A percentile compares a stretch with the other conserved stretches of the same genome.
phyloP scores from a whole-genome alignment of 352 stramenopile species.

The Globisporangium orthogonon region DNA sequence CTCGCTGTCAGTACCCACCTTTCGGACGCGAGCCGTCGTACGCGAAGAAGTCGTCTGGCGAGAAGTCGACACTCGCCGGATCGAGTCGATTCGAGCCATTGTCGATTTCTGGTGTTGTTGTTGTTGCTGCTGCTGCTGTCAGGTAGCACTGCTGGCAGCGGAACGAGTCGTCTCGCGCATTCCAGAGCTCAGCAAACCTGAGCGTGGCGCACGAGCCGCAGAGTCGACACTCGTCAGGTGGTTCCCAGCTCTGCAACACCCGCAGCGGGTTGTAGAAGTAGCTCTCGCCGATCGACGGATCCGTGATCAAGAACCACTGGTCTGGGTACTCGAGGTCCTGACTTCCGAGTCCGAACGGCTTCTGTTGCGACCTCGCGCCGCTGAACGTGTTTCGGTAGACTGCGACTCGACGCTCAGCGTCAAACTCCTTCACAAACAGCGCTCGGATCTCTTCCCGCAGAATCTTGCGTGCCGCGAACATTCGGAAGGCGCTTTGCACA shows the following conservation, averaged over 20 bases:
- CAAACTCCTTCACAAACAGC: conserved; percentile 57
- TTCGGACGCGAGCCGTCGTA: conserved; percentile 48
- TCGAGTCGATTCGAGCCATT: neutral
- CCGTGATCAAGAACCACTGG: conserved; percentile 50
- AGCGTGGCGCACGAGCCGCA: conserved; percentile 23
- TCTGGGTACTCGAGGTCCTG: conserved; percentile 53
- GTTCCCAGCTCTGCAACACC: conserved; percentile 54
- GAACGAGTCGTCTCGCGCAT: conserved; percentile 33
- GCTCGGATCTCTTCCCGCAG: conserved; percentile 40
- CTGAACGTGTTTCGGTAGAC: conserved; percentile 55
- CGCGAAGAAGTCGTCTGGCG: conserved; percentile 22
- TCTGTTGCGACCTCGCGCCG: conserved; percentile 24
- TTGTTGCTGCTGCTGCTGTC: conserved; percentile 19
- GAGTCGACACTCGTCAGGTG: conserved; percentile 40
- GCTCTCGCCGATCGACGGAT: conserved; percentile 34
- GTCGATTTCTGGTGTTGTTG: neutral
- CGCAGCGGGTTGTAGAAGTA: conserved; percentile 64
- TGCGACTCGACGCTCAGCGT: conserved; percentile 23
- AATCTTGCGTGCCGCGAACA: conserved; percentile 42
- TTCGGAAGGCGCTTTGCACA: conserved; percentile 53
- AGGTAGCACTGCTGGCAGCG: conserved; percentile 37
- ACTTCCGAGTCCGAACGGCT: conserved; percentile 45
- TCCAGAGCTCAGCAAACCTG: conserved; percentile 50
- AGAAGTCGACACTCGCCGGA: conserved; percentile 9
- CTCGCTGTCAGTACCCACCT: conserved; percentile 6